Conservation (phyloP, 345 rosid genomes). For the Salix koriyanagi region DNA sequence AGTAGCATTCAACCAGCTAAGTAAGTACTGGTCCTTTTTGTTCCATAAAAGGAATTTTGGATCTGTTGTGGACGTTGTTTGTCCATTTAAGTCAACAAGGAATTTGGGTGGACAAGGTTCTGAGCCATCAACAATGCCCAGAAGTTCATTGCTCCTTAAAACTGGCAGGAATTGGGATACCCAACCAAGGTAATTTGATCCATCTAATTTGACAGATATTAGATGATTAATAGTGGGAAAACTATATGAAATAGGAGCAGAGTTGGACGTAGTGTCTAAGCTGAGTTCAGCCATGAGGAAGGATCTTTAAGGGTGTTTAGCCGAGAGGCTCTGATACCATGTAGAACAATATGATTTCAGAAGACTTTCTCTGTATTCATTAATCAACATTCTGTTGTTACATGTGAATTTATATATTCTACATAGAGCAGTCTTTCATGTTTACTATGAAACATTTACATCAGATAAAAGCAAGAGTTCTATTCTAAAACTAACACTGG, state of each 20-base stretch:
- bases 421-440: no score
- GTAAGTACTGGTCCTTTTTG: not conserved
- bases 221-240: not conserved
- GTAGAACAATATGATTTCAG: not conserved
- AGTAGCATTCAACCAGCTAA: not conserved
- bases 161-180: not conserved
- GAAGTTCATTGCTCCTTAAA: not conserved
- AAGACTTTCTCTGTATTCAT: no score
- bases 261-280: no score
- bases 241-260: no score
- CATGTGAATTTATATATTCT: no score
- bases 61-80: not conserved
- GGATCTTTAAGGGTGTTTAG: not conserved
- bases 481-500: no score
- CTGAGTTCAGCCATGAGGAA: not conserved
- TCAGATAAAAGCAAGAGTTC: no score
- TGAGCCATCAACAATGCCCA: not conserved
- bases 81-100: not conserved
- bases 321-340: not conserved
- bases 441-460: no score
- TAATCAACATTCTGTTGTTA: rapidly evolving
- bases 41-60: not conserved
- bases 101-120: not conserved
- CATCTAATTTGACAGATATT: not conserved
- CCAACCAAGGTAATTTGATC: not conserved